phyloP scores from a whole-genome alignment of 75 land plant genomes.

The Adiantum capillusveneris region DNA sequence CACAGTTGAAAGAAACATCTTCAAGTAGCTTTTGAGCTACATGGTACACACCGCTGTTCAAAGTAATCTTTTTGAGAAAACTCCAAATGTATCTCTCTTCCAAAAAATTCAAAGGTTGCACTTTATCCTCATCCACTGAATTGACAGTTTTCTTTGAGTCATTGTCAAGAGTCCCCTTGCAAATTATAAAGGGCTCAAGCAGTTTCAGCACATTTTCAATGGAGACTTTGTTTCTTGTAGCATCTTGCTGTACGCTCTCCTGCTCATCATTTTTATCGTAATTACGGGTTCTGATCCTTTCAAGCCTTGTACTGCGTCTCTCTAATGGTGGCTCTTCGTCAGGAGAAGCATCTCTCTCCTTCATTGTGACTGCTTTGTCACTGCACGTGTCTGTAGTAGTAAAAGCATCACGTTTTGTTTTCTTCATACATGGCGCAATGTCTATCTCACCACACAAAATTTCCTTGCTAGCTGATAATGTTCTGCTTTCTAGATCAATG shows the following conservation, averaged over 20 bases:
- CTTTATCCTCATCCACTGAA: conserved; percentile 12
- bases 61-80: conserved; percentile 41
- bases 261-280: conserved; percentile 54
- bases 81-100: conserved; percentile 42
- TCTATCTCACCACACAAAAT: no score
- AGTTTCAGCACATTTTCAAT: conserved; percentile 39
- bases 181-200: conserved; percentile 58
- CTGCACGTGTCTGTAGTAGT: neutral
- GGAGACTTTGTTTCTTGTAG: conserved; percentile 33
- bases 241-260: conserved; percentile 16
- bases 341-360: conserved; percentile 29
- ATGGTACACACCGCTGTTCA: conserved; percentile 72
- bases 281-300: conserved; percentile 77
- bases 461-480: neutral
- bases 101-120: neutral
- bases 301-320: conserved; percentile 82
- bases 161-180: neutral
- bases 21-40: conserved; percentile 63
- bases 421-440: neutral
- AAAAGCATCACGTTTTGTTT: neutral
- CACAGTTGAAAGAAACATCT: conserved; percentile 35
- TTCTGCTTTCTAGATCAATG: neutral
- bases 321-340: conserved; percentile 72
- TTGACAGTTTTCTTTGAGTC: no score
- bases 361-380: conserved; percentile 17